These are phyloP conservation scores for Colletotrichum spinosum DNA, from an alignment of 2,329 filamentous ascomycete genomes.

Conservation along the genomic window DNA sequence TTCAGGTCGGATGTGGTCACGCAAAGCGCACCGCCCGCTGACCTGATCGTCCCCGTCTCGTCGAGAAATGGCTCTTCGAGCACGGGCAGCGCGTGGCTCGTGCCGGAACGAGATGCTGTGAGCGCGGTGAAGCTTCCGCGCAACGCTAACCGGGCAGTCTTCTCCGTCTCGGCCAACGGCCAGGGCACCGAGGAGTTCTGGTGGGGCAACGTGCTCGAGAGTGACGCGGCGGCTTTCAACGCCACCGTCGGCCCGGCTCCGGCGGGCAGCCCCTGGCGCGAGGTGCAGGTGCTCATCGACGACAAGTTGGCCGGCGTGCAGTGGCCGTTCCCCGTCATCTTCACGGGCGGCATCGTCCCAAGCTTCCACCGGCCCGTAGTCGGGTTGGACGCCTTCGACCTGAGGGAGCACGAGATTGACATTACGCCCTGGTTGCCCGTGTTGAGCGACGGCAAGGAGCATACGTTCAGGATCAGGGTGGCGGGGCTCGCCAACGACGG, in stretches of 20 bases:
- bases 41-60: constrained; percentile 76
- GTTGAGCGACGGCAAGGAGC: constrained; percentile 72
- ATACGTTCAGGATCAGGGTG: constrained; percentile 77
- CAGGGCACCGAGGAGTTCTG: constrained; percentile 86
- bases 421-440: constrained; percentile 80
- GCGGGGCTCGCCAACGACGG: constrained; percentile 71
- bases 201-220: constrained; percentile 81
- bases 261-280: constrained; percentile 80
- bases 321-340: constrained; percentile 87
- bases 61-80: constrained; percentile 61
- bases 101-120: constrained; percentile 72
- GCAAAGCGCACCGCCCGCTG: constrained; percentile 61
- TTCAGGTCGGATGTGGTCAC: constrained; percentile 63
- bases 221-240: constrained; percentile 69
- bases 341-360: constrained; percentile 83
- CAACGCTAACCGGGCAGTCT: constrained; percentile 76
- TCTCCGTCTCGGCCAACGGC: constrained; percentile 82
- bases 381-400: constrained; percentile 82
- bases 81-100: constrained; percentile 73
- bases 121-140: constrained; percentile 71
- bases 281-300: constrained; percentile 82
- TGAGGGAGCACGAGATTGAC: constrained; percentile 84
- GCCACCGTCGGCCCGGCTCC: constrained; percentile 66
- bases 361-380: constrained; percentile 83
- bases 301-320: constrained; percentile 77